Evolutionary conservation across 768 basidiomycete species (phyloP), one percentile per base, ranked within the genome.

Genomic region (Tricholoma sp.): DNA sequence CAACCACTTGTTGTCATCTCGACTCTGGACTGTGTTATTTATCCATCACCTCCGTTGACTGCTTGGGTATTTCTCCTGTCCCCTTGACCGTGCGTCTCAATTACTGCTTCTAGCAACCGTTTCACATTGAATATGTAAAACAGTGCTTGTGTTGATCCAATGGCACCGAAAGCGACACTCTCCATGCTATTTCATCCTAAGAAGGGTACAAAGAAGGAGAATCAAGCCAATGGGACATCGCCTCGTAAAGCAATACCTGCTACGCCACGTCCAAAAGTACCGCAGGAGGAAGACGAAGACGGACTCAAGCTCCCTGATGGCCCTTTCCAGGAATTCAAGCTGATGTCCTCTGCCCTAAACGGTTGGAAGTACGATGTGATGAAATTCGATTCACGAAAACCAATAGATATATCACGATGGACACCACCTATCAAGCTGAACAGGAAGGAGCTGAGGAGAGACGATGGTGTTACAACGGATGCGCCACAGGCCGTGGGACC

Each of bases 281-380:
- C 68, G 20, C 57, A 61, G 20, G 65, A 70, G 12, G 67, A 72
- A n/a, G 77, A 81, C 18, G 70, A 74, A 49, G 85, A 84, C 56
- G 67, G 69, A 7, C 65, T 81, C 50, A 74, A 80, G 57, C 79
- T 86, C 41, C 88, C 88, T 36, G 83, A 86, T 39, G 83, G 83
- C 59, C 78, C 83, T 0, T 92, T 74, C 72, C 79, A 82, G 59
- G 91, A 93, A 68, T 94, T 83, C 74, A 81, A 80, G 65, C 81
- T 94, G 65, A 80, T 91, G 69, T 89, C 89, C 6, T 87, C 88
- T 29, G 81, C 84, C 13, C 81, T 88, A 66, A 89, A 89, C 67
- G 89, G 88, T 28, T 93, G 91, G 90, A 91, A 89, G 67, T 91
- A 92, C 78, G 89, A 94, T 72, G 83, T 94, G 57, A 91, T 94